Base-by-base conservation (phyloP, 1,284 basidiomycete species). In the Apiotrichum sp. region DNA sequence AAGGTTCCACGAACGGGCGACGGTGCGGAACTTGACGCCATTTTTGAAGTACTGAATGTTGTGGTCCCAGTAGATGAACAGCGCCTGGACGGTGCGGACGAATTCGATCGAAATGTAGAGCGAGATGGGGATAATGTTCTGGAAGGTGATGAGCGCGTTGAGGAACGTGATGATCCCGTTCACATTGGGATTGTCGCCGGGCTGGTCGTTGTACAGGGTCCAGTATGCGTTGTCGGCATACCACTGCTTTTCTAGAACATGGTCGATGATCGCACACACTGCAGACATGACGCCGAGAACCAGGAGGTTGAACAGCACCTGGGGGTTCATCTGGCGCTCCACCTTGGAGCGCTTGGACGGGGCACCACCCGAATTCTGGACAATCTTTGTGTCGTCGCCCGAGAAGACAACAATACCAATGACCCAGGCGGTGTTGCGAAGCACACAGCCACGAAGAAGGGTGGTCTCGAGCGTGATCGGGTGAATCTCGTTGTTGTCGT, bases 251-350 rank as follows among this genome's bases (percentile, higher is more conserved):
- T 98, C 90, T 48, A 93, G 81, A 36, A 85, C 74, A 40, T 89
- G 84, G 69, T 96, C 92, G 40, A 83, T 86, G 57, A 98, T 85
- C 39, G 84, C 93, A 67, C 93, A 97, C 13, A 85, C 85, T 42
- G 87, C 76, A 14, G 86, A 88, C 83, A 98, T 92, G 38, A 83
- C 61, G 2, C 83, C 88, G 42, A 99, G 84, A 10, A 98, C 69
- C 50, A 81, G 72, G 47, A 98, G 79, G 76, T 98, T 97, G 69
- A 89, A 78, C 66, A 93, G 86, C 82, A 98, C 95, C 79, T 95
- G 92, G 14, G 93, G 92, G 72, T 98, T 96, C 88, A 95, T 98
- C 77, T 91, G 86, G 56, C 89, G 82, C 74, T 98, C 95, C 59
- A 98, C 92, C 71, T 85, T 87, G 69, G 87, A 88, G 55, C 93